phyloP scores from a whole-genome alignment of 345 rosid genomes.

The Gossypium anomalum region DNA sequence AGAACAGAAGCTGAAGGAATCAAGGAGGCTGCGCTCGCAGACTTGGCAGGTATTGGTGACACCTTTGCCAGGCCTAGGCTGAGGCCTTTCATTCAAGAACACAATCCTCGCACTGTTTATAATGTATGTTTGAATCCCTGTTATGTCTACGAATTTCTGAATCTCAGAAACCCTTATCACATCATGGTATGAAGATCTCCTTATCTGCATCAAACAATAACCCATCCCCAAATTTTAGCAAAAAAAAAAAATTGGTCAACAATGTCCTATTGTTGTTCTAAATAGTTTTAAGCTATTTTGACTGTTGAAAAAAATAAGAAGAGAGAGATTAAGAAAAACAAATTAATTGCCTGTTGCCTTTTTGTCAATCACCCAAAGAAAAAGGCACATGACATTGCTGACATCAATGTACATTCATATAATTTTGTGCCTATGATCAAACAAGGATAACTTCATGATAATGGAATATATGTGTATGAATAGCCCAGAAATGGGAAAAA shows the following conservation, averaged over 20 bases:
- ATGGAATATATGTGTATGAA: neutral
- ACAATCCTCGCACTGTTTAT: slow-evolving; percentile 69
- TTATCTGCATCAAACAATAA: slow-evolving; percentile 35
- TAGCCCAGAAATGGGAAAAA: too few species aligned
- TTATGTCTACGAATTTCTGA: slow-evolving; percentile 53
- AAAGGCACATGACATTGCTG: slow-evolving; percentile 16
- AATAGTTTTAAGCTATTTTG: neutral
- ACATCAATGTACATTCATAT: slow-evolving; percentile 21
- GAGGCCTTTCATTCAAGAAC: slow-evolving; percentile 61
- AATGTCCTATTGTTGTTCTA: neutral
- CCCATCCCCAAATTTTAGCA: neutral
- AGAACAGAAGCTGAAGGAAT: slow-evolving; percentile 63
- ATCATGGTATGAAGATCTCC: slow-evolving; percentile 75
- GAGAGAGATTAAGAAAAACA: neutral
- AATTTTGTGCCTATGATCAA: neutral
- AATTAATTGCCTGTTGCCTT: neutral
- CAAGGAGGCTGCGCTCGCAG: slow-evolving; percentile 61
- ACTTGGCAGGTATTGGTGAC: slow-evolving; percentile 59
- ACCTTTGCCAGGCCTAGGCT: slow-evolving; percentile 67
- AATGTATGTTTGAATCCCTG: slow-evolving; percentile 58
- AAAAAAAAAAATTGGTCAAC: neutral
- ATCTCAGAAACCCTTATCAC: slow-evolving; percentile 65
- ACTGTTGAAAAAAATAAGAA: neutral
- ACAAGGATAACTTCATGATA: neutral
- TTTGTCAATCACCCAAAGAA: slow-evolving; percentile 2